A percentile compares a stretch with the other conserved stretches of the same genome.
Conservation (phyloP, 78 protist species). For the Diacronema lutheri region DNA sequence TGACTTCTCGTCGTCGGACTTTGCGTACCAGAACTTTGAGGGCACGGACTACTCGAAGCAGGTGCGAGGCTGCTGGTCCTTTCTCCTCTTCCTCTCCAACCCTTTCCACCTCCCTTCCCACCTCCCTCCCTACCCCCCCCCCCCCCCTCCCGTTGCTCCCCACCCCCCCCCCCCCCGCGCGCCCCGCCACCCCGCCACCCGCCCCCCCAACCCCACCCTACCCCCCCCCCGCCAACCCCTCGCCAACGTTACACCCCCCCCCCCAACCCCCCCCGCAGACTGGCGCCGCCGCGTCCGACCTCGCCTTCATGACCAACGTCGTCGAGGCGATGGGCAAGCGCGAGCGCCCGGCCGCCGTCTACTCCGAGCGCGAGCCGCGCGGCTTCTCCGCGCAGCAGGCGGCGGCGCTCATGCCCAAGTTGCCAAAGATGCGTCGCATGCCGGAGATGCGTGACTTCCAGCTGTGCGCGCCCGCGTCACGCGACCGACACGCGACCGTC, state of each 20-base stretch:
- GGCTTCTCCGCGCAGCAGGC: background rate
- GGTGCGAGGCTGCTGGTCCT: too few species aligned
- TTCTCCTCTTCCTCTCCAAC: background rate
- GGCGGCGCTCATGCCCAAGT: background rate
- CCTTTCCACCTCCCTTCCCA: too few species aligned
- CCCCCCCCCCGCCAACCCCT: too few species aligned
- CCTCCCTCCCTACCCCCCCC: too few species aligned
- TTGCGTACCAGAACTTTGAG: conserved; percentile 59
- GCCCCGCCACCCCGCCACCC: too few species aligned
- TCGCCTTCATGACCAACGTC: background rate
- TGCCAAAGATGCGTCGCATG: background rate
- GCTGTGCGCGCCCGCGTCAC: too few species aligned
- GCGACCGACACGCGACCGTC: too few species aligned
- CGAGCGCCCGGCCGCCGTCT: background rate
- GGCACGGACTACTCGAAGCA: conserved; percentile 66
- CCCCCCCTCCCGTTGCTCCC: too few species aligned
- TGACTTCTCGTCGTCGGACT: background rate
- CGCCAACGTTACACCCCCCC: too few species aligned
- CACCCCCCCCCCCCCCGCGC: too few species aligned
- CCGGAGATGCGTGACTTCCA: background rate
- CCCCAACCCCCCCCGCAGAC: too few species aligned
- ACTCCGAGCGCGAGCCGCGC: conserved; percentile 6
- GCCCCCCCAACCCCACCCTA: too few species aligned
- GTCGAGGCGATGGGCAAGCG: conserved; percentile 17
- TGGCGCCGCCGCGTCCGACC: background rate